Conservation (phyloP, 352 stramenopile species). For the Poterioochromonas sp. region DNA sequence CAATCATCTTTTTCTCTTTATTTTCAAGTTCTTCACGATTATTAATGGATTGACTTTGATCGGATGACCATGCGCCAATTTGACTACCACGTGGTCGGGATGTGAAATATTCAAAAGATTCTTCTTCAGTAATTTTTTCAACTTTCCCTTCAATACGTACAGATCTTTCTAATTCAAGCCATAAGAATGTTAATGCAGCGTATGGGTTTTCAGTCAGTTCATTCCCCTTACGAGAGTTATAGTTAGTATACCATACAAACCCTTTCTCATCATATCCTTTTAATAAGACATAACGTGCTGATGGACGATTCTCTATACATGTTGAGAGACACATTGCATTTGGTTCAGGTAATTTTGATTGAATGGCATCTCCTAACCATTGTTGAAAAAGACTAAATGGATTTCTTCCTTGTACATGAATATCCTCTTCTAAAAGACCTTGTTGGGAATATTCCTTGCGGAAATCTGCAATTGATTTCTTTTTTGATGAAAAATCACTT, state of each 20-base stretch:
- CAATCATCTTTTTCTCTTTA: constrained; percentile 9
- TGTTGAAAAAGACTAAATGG: constrained; percentile 44
- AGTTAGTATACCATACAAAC: constrained; percentile 54
- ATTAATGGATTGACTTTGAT: constrained; percentile 46
- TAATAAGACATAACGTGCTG: constrained; percentile 36
- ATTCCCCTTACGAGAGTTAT: constrained; percentile 45
- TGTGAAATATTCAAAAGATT: constrained; percentile 48
- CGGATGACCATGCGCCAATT: constrained; percentile 44
- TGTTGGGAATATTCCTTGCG: constrained; percentile 21
- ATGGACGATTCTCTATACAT: constrained; percentile 39
- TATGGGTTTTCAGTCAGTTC: constrained; percentile 44
- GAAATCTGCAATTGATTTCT: not conserved
- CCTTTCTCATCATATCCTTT: constrained; percentile 48
- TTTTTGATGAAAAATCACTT: not conserved
- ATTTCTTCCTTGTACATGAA: not conserved
- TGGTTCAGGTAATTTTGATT: constrained; percentile 42
- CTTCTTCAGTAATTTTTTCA: constrained; percentile 40
- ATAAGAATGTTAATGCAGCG: constrained; percentile 48
- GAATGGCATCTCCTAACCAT: constrained; percentile 47
- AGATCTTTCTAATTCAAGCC: constrained; percentile 41
- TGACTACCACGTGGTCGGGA: constrained; percentile 44
- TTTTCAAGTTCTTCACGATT: constrained; percentile 40
- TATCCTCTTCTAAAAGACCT: not conserved
- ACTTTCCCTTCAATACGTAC: constrained; percentile 43
- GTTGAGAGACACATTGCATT: constrained; percentile 50